These are phyloP conservation scores for Acrasis kona DNA, from an alignment of 78 protist genomes.

Conservation along the genomic window DNA sequence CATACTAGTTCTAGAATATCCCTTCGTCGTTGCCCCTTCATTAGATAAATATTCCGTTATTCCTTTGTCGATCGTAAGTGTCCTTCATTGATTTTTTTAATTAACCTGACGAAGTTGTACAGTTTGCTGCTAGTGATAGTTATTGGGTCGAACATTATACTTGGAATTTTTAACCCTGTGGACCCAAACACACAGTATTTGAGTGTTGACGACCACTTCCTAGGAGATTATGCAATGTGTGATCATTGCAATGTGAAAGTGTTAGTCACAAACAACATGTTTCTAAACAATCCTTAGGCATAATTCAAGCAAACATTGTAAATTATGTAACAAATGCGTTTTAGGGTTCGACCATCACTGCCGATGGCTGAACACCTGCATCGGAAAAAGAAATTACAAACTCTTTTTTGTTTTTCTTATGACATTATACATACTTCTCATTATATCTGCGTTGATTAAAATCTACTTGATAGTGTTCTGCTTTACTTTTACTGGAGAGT, in stretches of 20 bases:
- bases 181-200: not conserved
- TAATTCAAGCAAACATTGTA: slow-evolving; percentile 65
- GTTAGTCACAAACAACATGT: not conserved
- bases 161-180: not conserved
- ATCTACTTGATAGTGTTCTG: no score
- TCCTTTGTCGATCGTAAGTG: not conserved
- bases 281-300: no score
- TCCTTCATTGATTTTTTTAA: not conserved
- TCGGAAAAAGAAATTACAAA: slow-evolving; percentile 46
- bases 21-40: not conserved
- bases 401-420: slow-evolving; percentile 24
- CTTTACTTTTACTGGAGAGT: no score
- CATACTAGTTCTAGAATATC: no score
- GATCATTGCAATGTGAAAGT: not conserved
- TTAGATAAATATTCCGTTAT: not conserved
- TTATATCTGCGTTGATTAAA: no score
- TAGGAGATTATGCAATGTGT: not conserved
- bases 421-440: no score
- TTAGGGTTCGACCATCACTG: slow-evolving; percentile 62
- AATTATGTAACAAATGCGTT: slow-evolving; percentile 38
- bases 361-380: slow-evolving; percentile 52
- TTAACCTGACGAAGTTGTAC: no score
- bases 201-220: not conserved
- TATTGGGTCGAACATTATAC: not conserved
- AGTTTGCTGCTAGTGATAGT: no score